These are phyloP conservation scores for Talaromyces trachyspermus DNA, from an alignment of 495 filamentous ascomycete species.

Conservation along the genomic window DNA sequence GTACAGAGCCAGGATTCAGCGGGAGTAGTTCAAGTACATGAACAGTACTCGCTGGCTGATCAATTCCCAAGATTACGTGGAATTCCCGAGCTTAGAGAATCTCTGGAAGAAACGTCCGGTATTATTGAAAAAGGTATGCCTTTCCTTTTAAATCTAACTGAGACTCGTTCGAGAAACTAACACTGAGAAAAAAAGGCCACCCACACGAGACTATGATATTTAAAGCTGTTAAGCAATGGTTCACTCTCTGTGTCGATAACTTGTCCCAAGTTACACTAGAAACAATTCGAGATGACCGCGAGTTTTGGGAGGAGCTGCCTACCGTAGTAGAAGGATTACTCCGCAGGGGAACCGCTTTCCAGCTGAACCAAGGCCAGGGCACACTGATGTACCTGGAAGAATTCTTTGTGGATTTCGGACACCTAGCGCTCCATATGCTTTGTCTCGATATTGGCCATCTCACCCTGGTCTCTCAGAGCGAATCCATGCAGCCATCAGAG, in stretches of 20 bases:
- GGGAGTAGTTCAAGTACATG: slow-evolving; percentile 31
- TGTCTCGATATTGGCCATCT: slow-evolving; percentile 24
- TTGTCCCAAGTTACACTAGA: slow-evolving; percentile 23
- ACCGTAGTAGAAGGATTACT: slow-evolving; percentile 34
- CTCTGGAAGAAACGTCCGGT: slow-evolving; percentile 25
- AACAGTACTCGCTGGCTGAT: slow-evolving; percentile 22
- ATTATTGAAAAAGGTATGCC: slow-evolving; percentile 40
- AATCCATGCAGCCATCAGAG: slow-evolving; percentile 19
- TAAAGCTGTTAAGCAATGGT: slow-evolving; percentile 26
- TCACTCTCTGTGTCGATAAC: slow-evolving; percentile 24
- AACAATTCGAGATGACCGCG: slow-evolving; percentile 27
- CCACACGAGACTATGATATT: slow-evolving; percentile 20
- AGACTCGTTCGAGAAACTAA: slow-evolving; percentile 7
- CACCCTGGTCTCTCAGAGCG: slow-evolving; percentile 17
- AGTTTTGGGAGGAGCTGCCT: slow-evolving; percentile 50
- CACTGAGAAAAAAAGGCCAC: slow-evolving; percentile 17
- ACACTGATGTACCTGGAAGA: slow-evolving; percentile 25
- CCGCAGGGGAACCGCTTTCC: slow-evolving; percentile 26
- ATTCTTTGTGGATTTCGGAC: slow-evolving; percentile 28
- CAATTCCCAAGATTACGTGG: slow-evolving; percentile 27
- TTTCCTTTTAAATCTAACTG: background rate
- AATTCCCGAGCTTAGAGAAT: slow-evolving; percentile 25
- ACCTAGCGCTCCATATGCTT: slow-evolving; percentile 29
- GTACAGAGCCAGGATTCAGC: slow-evolving; percentile 21
- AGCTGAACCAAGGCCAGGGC: slow-evolving; percentile 20